phyloP scores from a whole-genome alignment of 495 filamentous ascomycete genomes.

The Copromyces sp. region DNA sequence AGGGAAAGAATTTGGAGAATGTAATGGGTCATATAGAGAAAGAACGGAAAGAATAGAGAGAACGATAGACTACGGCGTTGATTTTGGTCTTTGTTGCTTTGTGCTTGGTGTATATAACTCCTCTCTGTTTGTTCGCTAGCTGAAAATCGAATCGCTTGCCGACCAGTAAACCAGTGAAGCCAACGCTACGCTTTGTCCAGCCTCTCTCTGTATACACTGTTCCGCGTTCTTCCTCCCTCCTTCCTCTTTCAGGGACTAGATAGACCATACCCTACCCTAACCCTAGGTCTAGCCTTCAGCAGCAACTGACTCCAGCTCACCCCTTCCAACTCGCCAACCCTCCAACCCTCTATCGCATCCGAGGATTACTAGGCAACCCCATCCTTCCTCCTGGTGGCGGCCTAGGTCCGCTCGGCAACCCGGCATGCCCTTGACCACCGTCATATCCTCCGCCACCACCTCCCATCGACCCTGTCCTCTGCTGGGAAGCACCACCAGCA shows the following conservation, averaged over 20 bases:
- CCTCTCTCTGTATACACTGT: background rate
- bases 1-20: background rate
- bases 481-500: background rate
- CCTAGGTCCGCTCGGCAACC: background rate
- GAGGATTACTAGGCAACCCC: background rate
- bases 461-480: background rate
- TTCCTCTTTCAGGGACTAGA: background rate
- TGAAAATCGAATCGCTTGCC: background rate
- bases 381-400: background rate
- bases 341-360: background rate
- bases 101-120: no score
- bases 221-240: background rate
- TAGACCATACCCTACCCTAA: no score
- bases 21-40: background rate
- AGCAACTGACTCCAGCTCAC: no score
- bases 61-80: background rate
- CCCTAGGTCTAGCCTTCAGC: no score
- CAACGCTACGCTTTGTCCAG: background rate
- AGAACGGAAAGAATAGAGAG: background rate
- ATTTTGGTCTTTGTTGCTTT: no score
- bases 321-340: no score
- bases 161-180: background rate
- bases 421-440: background rate
- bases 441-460: background rate
- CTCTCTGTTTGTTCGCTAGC: background rate